Base-by-base conservation (phyloP, 2,329 filamentous ascomycete genomes). In the Fusarium dlaminii region DNA sequence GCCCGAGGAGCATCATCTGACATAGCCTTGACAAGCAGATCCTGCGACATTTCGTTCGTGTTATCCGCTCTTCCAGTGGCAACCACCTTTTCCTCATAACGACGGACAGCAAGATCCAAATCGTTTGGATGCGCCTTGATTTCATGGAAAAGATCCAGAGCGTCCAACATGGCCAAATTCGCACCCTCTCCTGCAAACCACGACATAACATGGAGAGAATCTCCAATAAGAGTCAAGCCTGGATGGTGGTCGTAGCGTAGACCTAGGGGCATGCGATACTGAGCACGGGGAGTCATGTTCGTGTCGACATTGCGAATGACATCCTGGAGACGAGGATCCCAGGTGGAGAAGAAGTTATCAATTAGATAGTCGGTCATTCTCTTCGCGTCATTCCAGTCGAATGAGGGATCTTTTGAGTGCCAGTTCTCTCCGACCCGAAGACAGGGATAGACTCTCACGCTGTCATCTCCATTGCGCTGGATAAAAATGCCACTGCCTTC, bases 181-280 rank as follows among this genome's bases (percentile, higher is more conserved):
- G 55, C 39, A n/a, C 55, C 55, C 15, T 58, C 55, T 17, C 55
- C 55, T 3, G 39, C 39, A 5, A 58, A 58, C 55, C 55, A 58
- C 0, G 55, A 58, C 55, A 58, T 58, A 0, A 58, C 55, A 14
- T 58, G 55, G 0, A 58, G 55, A 18, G 55, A 58, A 14, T 58
- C 55, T 4, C 55, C 55, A 0, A 58, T 24, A 0, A 58, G 40
- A 9, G n/a, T 58, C 30, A 58, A 15, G 0, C 55, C 55, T 0
- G 30, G 30, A 14, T 15, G n/a, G 1, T 48, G 39, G 0, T 45
- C 7, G 4, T 58, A 58, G 9, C 10, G 30, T 1, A 58, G 55
- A 17, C 55, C 55, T 0, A 45, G 0, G 10, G 55, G 55, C 55
- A 58, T 58, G 3, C 39, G 30, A 48, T 58, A 58, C 17, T 58